These are phyloP conservation scores for Taphrina populina DNA, from an alignment of 1,139 yeast species.

Conservation along the genomic window DNA sequence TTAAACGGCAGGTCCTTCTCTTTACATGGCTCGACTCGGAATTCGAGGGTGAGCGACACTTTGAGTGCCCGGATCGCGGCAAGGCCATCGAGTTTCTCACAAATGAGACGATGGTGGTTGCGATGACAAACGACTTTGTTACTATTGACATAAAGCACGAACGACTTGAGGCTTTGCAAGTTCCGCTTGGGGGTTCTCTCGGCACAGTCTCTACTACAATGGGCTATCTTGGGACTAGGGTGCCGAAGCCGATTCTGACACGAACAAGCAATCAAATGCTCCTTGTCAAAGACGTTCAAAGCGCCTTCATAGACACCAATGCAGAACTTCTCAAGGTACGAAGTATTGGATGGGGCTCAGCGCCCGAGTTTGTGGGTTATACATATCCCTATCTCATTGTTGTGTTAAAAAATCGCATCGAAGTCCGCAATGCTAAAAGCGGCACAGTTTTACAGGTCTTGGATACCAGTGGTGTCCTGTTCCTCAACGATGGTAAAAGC, in stretches of 20 bases:
- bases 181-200: slow-evolving; percentile 35
- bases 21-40: slow-evolving; percentile 48
- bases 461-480: slow-evolving; percentile 34
- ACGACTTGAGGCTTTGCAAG: slow-evolving; percentile 35
- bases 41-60: slow-evolving; percentile 43
- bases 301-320: slow-evolving; percentile 40
- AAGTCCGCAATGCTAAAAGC: slow-evolving; percentile 37
- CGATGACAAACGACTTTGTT: slow-evolving; percentile 43
- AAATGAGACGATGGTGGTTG: slow-evolving; percentile 45
- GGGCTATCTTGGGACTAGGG: slow-evolving; percentile 36
- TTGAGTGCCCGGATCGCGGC: slow-evolving; percentile 46
- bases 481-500: slow-evolving; percentile 37
- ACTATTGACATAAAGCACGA: slow-evolving; percentile 39
- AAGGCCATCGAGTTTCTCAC: slow-evolving; percentile 46
- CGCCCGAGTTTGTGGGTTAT: slow-evolving; percentile 42
- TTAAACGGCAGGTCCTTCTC: slow-evolving; percentile 45
- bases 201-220: slow-evolving; percentile 38
- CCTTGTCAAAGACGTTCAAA: slow-evolving; percentile 42
- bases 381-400: slow-evolving; percentile 45
- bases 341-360: slow-evolving; percentile 39
- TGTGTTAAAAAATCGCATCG: slow-evolving; percentile 38
- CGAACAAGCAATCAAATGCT: slow-evolving; percentile 40
- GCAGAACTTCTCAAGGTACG: slow-evolving; percentile 38
- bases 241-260: slow-evolving; percentile 36
- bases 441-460: slow-evolving; percentile 37